Conservation (phyloP, 1,284 basidiomycete species). For the Wallemia hederae region DNA sequence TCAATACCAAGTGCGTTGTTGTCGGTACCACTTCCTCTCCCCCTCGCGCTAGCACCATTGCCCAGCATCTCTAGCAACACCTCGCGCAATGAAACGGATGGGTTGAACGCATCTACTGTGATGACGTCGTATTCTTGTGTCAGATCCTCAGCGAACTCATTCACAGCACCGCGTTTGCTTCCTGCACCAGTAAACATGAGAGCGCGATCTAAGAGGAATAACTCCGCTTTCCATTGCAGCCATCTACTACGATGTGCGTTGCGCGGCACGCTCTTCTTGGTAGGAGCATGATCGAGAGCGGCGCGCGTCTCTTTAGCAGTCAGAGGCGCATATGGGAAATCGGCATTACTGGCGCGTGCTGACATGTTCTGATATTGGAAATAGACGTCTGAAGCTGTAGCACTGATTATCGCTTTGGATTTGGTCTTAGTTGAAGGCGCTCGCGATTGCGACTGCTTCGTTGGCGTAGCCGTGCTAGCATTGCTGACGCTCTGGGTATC, state of each 20-base stretch:
- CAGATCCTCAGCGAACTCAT: slow-evolving; percentile 31
- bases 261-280: slow-evolving; percentile 12
- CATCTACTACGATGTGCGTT: slow-evolving; percentile 21
- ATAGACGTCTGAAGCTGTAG: slow-evolving; percentile 41
- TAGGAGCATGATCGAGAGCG: slow-evolving; percentile 13
- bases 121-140: slow-evolving; percentile 35
- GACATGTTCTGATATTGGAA: slow-evolving; percentile 31
- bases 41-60: slow-evolving; percentile 8
- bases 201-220: slow-evolving; percentile 39
- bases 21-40: slow-evolving; percentile 20
- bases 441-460: neutral
- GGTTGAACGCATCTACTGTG: slow-evolving; percentile 49
- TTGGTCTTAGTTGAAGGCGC: neutral
- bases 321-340: slow-evolving; percentile 38
- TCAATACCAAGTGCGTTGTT: slow-evolving; percentile 28
- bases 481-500: neutral
- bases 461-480: neutral
- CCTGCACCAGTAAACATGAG: slow-evolving; percentile 75
- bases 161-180: slow-evolving; percentile 44
- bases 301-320: slow-evolving; percentile 14
- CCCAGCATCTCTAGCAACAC: slow-evolving; percentile 33
- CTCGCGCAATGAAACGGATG: slow-evolving; percentile 35
- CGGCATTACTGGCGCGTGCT: slow-evolving; percentile 41
- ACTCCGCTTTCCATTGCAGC: slow-evolving; percentile 23
- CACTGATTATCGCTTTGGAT: slow-evolving; percentile 14